Evolutionary conservation across 2,329 filamentous ascomycete species (phyloP), one percentile per base, ranked within the genome.

Genomic region (Clathrospora elynae): DNA sequence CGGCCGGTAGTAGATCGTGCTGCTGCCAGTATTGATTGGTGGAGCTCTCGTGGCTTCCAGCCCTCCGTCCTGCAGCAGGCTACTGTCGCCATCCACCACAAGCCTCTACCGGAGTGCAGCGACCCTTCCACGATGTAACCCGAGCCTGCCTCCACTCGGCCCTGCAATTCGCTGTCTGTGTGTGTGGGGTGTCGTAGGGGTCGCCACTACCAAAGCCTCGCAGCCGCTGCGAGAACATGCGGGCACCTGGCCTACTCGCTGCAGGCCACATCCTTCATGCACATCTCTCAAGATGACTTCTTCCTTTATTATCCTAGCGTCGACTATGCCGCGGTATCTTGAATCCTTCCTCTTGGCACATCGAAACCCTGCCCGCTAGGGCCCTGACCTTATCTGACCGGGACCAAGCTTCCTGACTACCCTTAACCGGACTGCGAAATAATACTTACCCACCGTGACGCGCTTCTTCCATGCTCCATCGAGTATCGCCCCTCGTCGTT

Each of bases 371-470:
- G 51, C 44, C 44, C 42, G 40, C 51, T 59, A 54, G 55, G 45
- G 53, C 51, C 57, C 51, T 64, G 64, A 62, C 63, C 67, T 70
- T 70, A 70, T 70, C 67, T 61, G 42, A 58, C 57, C 44, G 40
- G 61, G 62, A 63, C 62, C 65, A 64, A 66, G 62, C 64, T 62
- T 52, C 51, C 56, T 47, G n/a, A n/a, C 43, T 55, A 55, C 55
- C 53, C 52, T 52, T 50, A 51, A 49, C 53, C 46, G 53, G 53
- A 58, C 48, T 59, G 48, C 62, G 61, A 69, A 66, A 70, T 69
- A 70, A 66, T 70, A 67, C 59, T 57, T 61, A 60, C 66, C 64
- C 65, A 64, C 66, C 59, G 59, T 61, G 59, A 66, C 62, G 61
- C 61, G 55, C 62, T 42, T 47, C 62, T 56, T 62, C 60, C 59